phyloP scores from a whole-genome alignment of 192 early-diverging fungal genomes.

The Dissophora ornata region DNA sequence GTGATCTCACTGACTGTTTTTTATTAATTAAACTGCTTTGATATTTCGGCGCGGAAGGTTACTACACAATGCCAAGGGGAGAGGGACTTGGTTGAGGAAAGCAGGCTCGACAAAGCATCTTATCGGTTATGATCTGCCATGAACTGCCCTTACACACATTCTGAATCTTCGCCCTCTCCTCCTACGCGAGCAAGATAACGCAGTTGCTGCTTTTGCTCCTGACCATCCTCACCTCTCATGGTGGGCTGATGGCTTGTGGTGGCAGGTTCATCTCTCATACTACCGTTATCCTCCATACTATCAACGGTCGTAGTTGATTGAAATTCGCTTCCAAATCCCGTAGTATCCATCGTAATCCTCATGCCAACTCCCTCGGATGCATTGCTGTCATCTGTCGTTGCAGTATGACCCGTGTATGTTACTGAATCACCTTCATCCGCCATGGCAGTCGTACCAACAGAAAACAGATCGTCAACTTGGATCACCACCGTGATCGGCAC shows the following conservation, averaged over 20 bases:
- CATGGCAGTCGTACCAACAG: constrained; percentile 6
- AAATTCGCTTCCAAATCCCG: background rate
- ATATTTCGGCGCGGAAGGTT: too few relatives aligned
- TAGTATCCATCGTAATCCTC: too few relatives aligned
- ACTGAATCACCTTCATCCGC: background rate
- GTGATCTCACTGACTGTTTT: too few relatives aligned
- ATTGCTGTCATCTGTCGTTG: background rate
- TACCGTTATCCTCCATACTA: background rate
- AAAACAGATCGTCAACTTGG: constrained; percentile 19
- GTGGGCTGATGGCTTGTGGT: too few relatives aligned
- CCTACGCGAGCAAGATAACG: background rate
- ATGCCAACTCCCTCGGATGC: background rate
- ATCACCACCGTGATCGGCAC: constrained; percentile 43
- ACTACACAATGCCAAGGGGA: too few relatives aligned
- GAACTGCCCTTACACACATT: constrained; percentile 24
- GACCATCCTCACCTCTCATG: too few relatives aligned
- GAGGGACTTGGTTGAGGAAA: too few relatives aligned
- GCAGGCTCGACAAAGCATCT: too few relatives aligned
- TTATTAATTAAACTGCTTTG: too few relatives aligned
- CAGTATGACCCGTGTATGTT: background rate
- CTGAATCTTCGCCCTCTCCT: constrained; percentile 17
- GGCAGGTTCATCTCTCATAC: too few relatives aligned
- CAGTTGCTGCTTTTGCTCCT: too few relatives aligned
- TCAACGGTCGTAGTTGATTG: background rate
- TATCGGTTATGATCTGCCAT: constrained; percentile 7